Conservation (phyloP, 106 monocot species). For the Triglochin maritima region DNA sequence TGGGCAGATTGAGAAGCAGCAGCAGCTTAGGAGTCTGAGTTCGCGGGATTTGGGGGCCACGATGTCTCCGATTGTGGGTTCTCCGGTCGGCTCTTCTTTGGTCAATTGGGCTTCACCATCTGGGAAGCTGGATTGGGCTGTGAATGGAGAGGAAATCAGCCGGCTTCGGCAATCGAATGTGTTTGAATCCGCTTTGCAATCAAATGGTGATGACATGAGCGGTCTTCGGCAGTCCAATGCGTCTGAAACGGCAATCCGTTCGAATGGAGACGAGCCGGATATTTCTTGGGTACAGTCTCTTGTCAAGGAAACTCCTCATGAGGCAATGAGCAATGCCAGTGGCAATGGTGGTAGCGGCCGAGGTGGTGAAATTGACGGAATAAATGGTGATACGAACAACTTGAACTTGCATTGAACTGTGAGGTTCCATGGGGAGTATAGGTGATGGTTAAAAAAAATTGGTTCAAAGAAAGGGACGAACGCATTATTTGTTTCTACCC, state of each 20-base stretch:
- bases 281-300: constrained; percentile 55
- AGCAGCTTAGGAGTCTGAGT: constrained; percentile 11
- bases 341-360: neutral
- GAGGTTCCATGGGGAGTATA: too few relatives aligned
- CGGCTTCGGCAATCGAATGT: constrained; percentile 50
- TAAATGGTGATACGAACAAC: too few relatives aligned
- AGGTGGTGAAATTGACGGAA: too few relatives aligned
- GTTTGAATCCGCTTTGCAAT: constrained; percentile 24
- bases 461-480: too few relatives aligned
- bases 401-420: too few relatives aligned
- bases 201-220: constrained; percentile 1
- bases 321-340: neutral
- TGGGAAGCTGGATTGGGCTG: constrained; percentile 74
- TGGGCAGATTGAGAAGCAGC: neutral
- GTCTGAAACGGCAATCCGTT: neutral
- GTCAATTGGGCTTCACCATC: constrained; percentile 49
- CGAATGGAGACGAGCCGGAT: constrained; percentile 34
- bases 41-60: neutral
- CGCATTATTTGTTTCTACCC: too few relatives aligned
- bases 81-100: constrained; percentile 14
- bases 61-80: constrained; percentile 1
- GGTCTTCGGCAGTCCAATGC: too few relatives aligned
- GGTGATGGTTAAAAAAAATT: too few relatives aligned
- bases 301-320: constrained; percentile 38
- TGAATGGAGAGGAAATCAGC: constrained; percentile 68